Conservation (phyloP, 805 yeast species). For the Sugiyamaella boreocaroliniensis region DNA sequence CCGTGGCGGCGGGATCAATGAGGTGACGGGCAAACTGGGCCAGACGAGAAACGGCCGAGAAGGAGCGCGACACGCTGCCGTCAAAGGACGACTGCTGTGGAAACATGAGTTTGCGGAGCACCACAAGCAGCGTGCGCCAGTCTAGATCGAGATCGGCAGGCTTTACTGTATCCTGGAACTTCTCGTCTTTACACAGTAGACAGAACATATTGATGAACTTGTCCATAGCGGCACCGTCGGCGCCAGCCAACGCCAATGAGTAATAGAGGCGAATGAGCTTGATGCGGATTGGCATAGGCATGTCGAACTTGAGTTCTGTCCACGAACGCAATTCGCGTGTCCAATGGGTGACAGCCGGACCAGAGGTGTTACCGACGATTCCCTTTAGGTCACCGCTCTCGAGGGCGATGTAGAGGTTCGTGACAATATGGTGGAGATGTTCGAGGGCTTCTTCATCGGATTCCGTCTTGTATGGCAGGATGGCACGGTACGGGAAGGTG, state of each 20-base stretch:
- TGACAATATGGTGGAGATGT: slow-evolving; percentile 72
- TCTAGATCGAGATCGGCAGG: slow-evolving; percentile 41
- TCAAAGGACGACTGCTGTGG: slow-evolving; percentile 18
- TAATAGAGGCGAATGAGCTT: slow-evolving; percentile 63
- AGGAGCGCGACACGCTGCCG: slow-evolving; percentile 15
- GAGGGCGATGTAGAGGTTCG: slow-evolving; percentile 72
- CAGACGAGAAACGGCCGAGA: slow-evolving; percentile 17
- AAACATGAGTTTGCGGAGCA: slow-evolving; percentile 25
- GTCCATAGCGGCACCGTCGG: slow-evolving; percentile 56
- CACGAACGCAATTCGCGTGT: slow-evolving; percentile 77
- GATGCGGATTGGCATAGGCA: slow-evolving; percentile 62
- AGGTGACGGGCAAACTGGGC: slow-evolving; percentile 23
- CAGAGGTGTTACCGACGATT: slow-evolving; percentile 47
- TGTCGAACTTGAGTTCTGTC: slow-evolving; percentile 67
- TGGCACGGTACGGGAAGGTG: slow-evolving; percentile 34
- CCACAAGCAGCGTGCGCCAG: slow-evolving; percentile 43
- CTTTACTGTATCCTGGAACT: slow-evolving; percentile 29
- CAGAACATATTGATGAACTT: slow-evolving; percentile 59
- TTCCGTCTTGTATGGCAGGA: slow-evolving; percentile 74
- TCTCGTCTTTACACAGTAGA: slow-evolving; percentile 45
- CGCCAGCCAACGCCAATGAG: slow-evolving; percentile 62
- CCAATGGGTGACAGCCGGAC: slow-evolving; percentile 75
- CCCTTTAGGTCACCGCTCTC: slow-evolving; percentile 71
- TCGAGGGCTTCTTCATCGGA: slow-evolving; percentile 58
- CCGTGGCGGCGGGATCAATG: slow-evolving; percentile 18